Conservation (phyloP, 2,329 filamentous ascomycete species). For the Xylariaceae sp. region DNA sequence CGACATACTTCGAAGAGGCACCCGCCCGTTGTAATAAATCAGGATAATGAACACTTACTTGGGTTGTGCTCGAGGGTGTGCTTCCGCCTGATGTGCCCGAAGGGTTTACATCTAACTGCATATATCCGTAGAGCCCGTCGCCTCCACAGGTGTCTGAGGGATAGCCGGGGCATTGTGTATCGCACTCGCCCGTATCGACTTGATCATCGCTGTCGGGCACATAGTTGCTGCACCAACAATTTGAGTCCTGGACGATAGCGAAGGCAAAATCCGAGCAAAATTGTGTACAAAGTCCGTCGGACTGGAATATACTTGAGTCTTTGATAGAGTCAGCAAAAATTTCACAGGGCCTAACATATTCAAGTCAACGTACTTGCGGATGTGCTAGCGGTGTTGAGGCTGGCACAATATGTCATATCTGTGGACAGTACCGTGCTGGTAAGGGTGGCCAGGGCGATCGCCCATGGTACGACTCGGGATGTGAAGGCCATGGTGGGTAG, state of each 20-base stretch:
- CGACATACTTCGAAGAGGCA: conserved; percentile 4
- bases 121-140: conserved; percentile 59
- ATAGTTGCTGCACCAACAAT: conserved; percentile 74
- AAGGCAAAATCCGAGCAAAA: conserved; percentile 61
- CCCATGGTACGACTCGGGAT: conserved; percentile 10
- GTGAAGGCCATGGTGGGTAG: not conserved
- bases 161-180: conserved; percentile 63
- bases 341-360: conserved; percentile 15
- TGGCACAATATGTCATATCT: conserved; percentile 40
- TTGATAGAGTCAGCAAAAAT: conserved; percentile 13
- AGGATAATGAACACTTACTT: conserved; percentile 23
- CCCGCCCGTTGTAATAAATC: conserved; percentile 11
- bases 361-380: conserved; percentile 34
- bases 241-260: conserved; percentile 59
- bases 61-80: conserved; percentile 13
- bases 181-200: conserved; percentile 45
- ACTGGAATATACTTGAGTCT: conserved; percentile 59
- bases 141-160: conserved; percentile 63
- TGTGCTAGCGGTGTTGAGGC: conserved; percentile 40
- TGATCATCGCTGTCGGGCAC: conserved; percentile 45
- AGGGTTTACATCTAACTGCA: conserved; percentile 48
- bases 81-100: conserved; percentile 50
- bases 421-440: conserved; percentile 24
- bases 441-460: conserved; percentile 18
- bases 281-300: conserved; percentile 63